Conservation (phyloP, 1,284 basidiomycete genomes). For the Heterobasidion occidentale region DNA sequence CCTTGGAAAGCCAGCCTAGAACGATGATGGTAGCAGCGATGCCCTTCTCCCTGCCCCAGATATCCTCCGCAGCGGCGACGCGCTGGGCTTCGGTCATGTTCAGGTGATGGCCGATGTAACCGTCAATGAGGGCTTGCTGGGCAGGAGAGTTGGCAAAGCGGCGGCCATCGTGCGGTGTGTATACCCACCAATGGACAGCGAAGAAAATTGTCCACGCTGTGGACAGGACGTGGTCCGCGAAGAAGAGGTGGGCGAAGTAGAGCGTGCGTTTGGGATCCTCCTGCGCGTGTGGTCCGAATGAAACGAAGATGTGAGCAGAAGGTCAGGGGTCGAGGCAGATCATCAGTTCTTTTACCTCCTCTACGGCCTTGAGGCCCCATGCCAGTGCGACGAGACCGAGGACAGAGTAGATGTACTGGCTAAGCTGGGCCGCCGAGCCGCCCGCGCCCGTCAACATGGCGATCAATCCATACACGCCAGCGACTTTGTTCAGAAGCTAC, state of each 20-base stretch:
- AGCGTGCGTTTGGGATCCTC: conserved; percentile 81
- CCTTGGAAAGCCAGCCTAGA: conserved; percentile 86
- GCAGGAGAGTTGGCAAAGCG: conserved; percentile 77
- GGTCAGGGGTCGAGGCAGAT: conserved; percentile 4
- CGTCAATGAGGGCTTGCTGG: conserved; percentile 74
- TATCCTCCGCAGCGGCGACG: conserved; percentile 60
- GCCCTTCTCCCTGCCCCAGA: conserved; percentile 90
- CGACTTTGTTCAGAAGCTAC: conserved; percentile 95
- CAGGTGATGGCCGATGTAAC: conserved; percentile 38
- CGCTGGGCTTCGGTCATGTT: conserved; percentile 59
- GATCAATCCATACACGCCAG: conserved; percentile 93
- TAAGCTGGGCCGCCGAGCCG: conserved; percentile 85
- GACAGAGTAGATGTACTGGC: conserved; percentile 90
- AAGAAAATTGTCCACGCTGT: conserved; percentile 91
- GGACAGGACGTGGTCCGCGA: conserved; percentile 89
- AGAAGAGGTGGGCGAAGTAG: conserved; percentile 89
- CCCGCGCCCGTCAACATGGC: conserved; percentile 82
- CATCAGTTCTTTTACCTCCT: conserved; percentile 45
- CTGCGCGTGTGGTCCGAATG: conserved; percentile 32
- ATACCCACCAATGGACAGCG: conserved; percentile 83
- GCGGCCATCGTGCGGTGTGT: conserved; percentile 85
- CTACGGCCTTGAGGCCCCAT: conserved; percentile 85
- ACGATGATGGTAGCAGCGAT: conserved; percentile 73
- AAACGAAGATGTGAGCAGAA: conserved; percentile 6
- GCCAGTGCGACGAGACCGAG: conserved; percentile 73